phyloP scores from a whole-genome alignment of 345 rosid genomes.

The Eucalyptus rudis region DNA sequence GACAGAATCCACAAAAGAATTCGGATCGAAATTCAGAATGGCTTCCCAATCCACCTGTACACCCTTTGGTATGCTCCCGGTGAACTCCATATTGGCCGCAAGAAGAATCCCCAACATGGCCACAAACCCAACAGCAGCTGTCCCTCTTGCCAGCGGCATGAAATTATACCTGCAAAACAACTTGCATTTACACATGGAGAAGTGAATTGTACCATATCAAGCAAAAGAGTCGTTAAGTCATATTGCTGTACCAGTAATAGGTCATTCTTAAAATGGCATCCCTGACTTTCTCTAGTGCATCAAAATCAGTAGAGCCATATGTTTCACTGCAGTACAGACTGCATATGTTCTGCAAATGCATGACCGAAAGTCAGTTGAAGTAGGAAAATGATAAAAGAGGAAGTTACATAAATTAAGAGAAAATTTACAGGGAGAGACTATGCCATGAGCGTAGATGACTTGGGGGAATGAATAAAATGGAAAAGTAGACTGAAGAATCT shows the following conservation, averaged over 20 bases:
- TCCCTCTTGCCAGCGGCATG: slow-evolving; percentile 93
- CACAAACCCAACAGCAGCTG: slow-evolving; percentile 70
- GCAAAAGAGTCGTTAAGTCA: background rate
- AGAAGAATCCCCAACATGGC: slow-evolving; percentile 75
- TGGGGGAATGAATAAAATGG: background rate
- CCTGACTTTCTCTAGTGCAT: slow-evolving; percentile 49
- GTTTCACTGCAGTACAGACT: slow-evolving; percentile 72
- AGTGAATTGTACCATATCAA: background rate
- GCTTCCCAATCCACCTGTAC: slow-evolving; percentile 96
- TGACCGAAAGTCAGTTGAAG: background rate
- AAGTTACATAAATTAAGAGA: background rate
- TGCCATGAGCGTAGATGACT: background rate
- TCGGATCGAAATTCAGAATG: slow-evolving; percentile 58
- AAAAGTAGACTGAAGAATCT: background rate
- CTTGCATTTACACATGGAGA: background rate
- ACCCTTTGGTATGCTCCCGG: slow-evolving; percentile 55
- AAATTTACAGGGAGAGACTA: background rate
- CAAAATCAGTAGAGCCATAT: slow-evolving; percentile 54
- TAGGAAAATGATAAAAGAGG: background rate
- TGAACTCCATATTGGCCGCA: slow-evolving; percentile 86
- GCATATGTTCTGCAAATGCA: slow-evolving; percentile 47
- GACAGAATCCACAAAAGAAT: slow-evolving; percentile 41
- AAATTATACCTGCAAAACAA: slow-evolving; percentile 68
- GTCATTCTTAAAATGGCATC: slow-evolving; percentile 82
- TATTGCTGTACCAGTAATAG: slow-evolving; percentile 66